These are phyloP conservation scores for Blastobotrys illinoisensis DNA, from an alignment of 1,139 yeast genomes.

Conservation along the genomic window DNA sequence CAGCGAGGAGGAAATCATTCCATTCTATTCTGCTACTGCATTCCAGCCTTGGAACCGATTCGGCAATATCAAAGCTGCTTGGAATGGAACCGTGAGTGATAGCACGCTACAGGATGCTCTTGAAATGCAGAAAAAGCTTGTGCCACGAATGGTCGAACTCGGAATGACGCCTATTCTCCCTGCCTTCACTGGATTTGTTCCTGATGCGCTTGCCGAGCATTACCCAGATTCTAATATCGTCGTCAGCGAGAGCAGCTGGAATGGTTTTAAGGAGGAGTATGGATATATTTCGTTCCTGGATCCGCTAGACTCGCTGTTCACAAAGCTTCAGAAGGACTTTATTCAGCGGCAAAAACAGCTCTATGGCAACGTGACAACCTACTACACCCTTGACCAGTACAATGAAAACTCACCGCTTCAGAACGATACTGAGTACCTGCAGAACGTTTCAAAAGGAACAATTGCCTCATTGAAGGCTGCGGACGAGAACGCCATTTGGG, in stretches of 20 bases:
- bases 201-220: slow-evolving; percentile 7
- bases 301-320: slow-evolving; percentile 16
- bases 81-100: slow-evolving; percentile 10
- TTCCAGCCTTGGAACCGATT: slow-evolving; percentile 20
- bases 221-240: slow-evolving; percentile 12
- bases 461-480: slow-evolving; percentile 12
- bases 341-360: slow-evolving; percentile 10
- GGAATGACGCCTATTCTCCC: slow-evolving; percentile 21
- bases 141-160: slow-evolving; percentile 16
- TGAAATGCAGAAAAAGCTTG: slow-evolving; percentile 13
- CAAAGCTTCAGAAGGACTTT: slow-evolving; percentile 13
- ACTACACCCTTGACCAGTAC: slow-evolving; percentile 18
- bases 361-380: slow-evolving; percentile 15
- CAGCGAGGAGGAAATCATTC: slow-evolving; percentile 11
- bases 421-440: slow-evolving; percentile 12
- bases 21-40: slow-evolving; percentile 16
- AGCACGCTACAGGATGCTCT: slow-evolving; percentile 10
- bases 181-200: slow-evolving; percentile 19
- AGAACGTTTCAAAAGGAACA: slow-evolving; percentile 13
- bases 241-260: slow-evolving; percentile 14
- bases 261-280: slow-evolving; percentile 14
- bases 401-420: slow-evolving; percentile 17
- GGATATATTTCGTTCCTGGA: slow-evolving; percentile 16
- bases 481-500: slow-evolving; percentile 17
- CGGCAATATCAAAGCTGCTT: slow-evolving; percentile 19